Evolutionary conservation across 1,284 basidiomycete species (phyloP).

Genomic region (Apiotrichum montevideense): DNA sequence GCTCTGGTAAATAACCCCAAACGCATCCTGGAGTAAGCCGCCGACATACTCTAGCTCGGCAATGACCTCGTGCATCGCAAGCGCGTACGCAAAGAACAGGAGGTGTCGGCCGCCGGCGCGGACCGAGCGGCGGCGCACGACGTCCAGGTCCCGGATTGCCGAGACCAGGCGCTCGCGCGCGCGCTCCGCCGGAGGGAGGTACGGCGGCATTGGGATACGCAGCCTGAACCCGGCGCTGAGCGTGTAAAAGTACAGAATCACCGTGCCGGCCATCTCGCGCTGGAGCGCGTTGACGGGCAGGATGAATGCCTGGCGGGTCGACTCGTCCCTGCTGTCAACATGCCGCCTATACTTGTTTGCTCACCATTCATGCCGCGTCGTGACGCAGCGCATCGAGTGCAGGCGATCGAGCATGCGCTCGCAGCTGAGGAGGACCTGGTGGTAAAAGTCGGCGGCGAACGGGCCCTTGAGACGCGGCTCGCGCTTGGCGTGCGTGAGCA

Average conservation of each 20-base stretch:
- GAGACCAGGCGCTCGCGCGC: constrained; percentile 72
- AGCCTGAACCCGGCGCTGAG: constrained; percentile 79
- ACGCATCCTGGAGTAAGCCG: constrained; percentile 69
- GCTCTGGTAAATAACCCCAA: constrained; percentile 69
- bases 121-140: constrained; percentile 62
- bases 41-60: constrained; percentile 78
- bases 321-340: constrained; percentile 26
- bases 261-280: constrained; percentile 81
- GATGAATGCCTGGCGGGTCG: constrained; percentile 72
- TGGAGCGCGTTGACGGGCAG: constrained; percentile 78
- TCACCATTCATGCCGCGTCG: constrained; percentile 85
- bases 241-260: constrained; percentile 84
- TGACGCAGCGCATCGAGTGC: constrained; percentile 93
- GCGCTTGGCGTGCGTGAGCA: constrained; percentile 80
- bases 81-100: constrained; percentile 86
- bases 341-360: constrained; percentile 26
- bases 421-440: constrained; percentile 72
- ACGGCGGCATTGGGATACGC: constrained; percentile 87
- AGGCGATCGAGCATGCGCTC: constrained; percentile 80
- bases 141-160: constrained; percentile 73
- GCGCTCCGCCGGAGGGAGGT: constrained; percentile 83
- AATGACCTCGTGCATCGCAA: constrained; percentile 85
- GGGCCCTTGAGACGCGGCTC: constrained; percentile 93
- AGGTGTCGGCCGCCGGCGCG: constrained; percentile 64
- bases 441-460: constrained; percentile 75